These are phyloP conservation scores for Macrocystidia cucumis DNA, from an alignment of 1,284 basidiomycete genomes.

Conservation along the genomic window DNA sequence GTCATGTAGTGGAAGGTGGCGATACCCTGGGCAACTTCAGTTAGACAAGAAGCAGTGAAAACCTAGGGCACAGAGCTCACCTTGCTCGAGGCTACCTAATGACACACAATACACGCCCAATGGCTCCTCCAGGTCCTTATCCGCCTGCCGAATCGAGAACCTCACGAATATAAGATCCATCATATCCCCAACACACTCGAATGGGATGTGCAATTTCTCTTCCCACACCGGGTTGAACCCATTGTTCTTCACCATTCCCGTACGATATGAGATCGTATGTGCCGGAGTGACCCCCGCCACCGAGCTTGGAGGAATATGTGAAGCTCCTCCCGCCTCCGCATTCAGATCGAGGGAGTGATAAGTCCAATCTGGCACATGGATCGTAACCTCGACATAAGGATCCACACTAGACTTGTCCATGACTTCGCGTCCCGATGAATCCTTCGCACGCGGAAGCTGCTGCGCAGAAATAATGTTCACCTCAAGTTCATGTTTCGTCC, in stretches of 20 bases:
- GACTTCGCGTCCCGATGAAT: conserved; percentile 48
- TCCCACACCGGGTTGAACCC: conserved; percentile 91
- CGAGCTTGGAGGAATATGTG: conserved; percentile 21
- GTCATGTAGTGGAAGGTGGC: conserved; percentile 84
- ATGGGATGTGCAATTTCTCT: conserved; percentile 60
- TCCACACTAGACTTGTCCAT: conserved; percentile 43
- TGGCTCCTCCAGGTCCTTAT: conserved; percentile 53
- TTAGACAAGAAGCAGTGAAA: conserved; percentile 1
- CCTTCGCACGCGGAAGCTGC: conserved; percentile 74
- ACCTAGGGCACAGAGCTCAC: conserved; percentile 31
- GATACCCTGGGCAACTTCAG: conserved; percentile 59
- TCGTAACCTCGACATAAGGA: conserved; percentile 74
- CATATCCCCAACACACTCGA: conserved; percentile 73
- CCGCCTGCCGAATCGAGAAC: conserved; percentile 64
- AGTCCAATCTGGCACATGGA: conserved; percentile 72
- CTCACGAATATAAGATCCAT: conserved; percentile 77
- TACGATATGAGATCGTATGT: conserved; percentile 44
- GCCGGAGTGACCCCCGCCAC: conserved; percentile 26
- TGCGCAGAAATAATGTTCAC: conserved; percentile 85
- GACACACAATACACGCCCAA: conserved; percentile 67
- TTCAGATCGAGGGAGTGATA: conserved; percentile 8
- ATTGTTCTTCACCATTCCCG: conserved; percentile 69
- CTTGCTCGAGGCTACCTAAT: conserved; percentile 60
- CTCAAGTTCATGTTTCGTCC: conserved; percentile 55
- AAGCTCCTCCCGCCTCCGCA: background rate